Evolutionary conservation across 2,329 filamentous ascomycete genomes (phyloP).

Genomic region (Monosporascus sp.): DNA sequence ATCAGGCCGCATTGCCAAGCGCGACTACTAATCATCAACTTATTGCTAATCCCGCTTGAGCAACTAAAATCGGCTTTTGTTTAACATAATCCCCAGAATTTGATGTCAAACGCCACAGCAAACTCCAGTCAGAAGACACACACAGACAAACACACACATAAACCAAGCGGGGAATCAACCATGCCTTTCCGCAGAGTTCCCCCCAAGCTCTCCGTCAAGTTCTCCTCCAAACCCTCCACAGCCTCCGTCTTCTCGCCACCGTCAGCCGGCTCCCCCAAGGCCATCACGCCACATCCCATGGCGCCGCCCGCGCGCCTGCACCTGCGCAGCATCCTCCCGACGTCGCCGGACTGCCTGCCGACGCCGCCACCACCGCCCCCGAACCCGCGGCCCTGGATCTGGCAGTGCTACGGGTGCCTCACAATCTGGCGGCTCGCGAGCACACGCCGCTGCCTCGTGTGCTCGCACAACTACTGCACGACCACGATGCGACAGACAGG

Average conservation of each 20-base stretch:
- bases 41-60: background rate
- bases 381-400: slow-evolving; percentile 25
- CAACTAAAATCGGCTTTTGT: background rate
- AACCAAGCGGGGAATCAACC: background rate
- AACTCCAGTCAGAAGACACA: background rate
- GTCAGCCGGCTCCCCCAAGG: background rate
- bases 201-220: slow-evolving; percentile 17
- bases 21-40: too few species aligned
- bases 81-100: background rate
- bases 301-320: slow-evolving; percentile 24
- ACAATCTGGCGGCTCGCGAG: slow-evolving; percentile 26
- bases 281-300: slow-evolving; percentile 5
- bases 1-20: too few species aligned
- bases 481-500: slow-evolving; percentile 1
- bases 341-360: slow-evolving; percentile 16
- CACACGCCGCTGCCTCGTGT: slow-evolving; percentile 30
- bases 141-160: background rate
- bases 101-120: too few species aligned
- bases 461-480: slow-evolving; percentile 22
- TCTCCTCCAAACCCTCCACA: slow-evolving; percentile 3
- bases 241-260: slow-evolving; percentile 5
- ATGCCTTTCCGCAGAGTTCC: slow-evolving; percentile 9
- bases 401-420: slow-evolving; percentile 30
- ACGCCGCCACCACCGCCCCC: slow-evolving; percentile 21
- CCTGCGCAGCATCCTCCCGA: slow-evolving; percentile 22